Conservation (phyloP, 2,329 filamentous ascomycete species). For the Dothideomycetidae sp. region DNA sequence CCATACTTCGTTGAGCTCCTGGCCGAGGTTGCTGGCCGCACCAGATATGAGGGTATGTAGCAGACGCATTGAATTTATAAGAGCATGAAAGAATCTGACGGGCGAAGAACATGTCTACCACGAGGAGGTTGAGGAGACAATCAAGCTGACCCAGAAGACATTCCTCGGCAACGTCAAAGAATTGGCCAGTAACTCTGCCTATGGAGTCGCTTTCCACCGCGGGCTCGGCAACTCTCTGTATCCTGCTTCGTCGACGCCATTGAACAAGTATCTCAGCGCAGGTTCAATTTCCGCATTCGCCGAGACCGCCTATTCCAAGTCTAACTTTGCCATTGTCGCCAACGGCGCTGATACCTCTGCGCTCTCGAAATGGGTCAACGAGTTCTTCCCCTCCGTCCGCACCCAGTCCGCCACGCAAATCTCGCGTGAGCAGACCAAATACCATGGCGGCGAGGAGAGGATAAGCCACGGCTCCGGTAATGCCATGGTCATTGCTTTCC, state of each 20-base stretch:
- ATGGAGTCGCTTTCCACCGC: constrained; percentile 79
- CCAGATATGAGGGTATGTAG: constrained; percentile 59
- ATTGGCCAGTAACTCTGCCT: constrained; percentile 73
- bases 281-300: constrained; percentile 63
- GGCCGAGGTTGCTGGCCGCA: constrained; percentile 76
- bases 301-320: constrained; percentile 66
- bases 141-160: constrained; percentile 64
- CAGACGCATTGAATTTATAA: constrained; percentile 7
- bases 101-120: constrained; percentile 68
- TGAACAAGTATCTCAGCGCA: constrained; percentile 68
- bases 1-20: constrained; percentile 96
- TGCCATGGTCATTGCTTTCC: constrained; percentile 80
- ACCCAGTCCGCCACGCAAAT: constrained; percentile 37
- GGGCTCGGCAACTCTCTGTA: constrained; percentile 72
- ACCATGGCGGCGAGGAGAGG: constrained; percentile 91
- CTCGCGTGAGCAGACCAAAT: constrained; percentile 57
- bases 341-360: constrained; percentile 68
- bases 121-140: constrained; percentile 68
- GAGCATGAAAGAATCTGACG: constrained; percentile 14
- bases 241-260: constrained; percentile 55
- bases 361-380: constrained; percentile 75
- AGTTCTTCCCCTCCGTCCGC: constrained; percentile 72
- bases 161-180: constrained; percentile 48
- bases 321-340: constrained; percentile 81
- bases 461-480: constrained; percentile 64